Conservation (phyloP, 176 grass and related monocot species). For the Dendrocalamus sinicus region DNA sequence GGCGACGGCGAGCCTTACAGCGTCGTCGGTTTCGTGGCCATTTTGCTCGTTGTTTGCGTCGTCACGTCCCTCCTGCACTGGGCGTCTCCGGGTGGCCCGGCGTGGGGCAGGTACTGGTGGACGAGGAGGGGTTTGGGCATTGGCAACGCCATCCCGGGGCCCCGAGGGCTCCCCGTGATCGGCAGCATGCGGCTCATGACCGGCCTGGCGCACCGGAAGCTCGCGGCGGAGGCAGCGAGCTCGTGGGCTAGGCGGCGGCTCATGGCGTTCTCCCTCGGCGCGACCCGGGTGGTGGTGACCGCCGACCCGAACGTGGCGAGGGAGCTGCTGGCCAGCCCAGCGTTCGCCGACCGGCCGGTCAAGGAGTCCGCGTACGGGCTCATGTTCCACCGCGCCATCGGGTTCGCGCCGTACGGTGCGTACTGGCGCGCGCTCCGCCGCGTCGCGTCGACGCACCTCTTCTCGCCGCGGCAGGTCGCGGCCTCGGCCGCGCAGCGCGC, state of each 20-base stretch:
- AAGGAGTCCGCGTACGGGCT: slow-evolving; percentile 84
- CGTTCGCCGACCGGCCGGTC: slow-evolving; percentile 71
- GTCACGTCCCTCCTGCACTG: slow-evolving; percentile 64
- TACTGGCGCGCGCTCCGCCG: slow-evolving; percentile 87
- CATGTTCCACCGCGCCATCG: slow-evolving; percentile 84
- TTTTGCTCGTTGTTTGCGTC: slow-evolving; percentile 24
- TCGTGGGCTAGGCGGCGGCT: slow-evolving; percentile 31
- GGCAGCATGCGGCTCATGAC: slow-evolving; percentile 77
- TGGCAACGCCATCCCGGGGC: slow-evolving; percentile 53
- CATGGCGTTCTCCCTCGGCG: slow-evolving; percentile 78
- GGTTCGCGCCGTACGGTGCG: slow-evolving; percentile 72
- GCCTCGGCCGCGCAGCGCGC: slow-evolving; percentile 54
- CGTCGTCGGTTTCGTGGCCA: slow-evolving; percentile 15
- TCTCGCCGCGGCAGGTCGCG: slow-evolving; percentile 68
- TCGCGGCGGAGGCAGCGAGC: slow-evolving; percentile 38
- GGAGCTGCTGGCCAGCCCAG: slow-evolving; percentile 64
- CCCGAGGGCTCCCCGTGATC: slow-evolving; percentile 58
- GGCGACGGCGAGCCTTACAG: slow-evolving; percentile 45
- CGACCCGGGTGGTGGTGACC: slow-evolving; percentile 66
- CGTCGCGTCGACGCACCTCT: slow-evolving; percentile 68
- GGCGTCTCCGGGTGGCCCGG: slow-evolving; percentile 63
- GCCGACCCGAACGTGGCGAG: slow-evolving; percentile 67
- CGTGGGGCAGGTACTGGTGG: slow-evolving; percentile 80
- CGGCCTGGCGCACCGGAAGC: slow-evolving; percentile 80
- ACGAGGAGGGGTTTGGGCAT: not conserved